Evolutionary conservation across 176 grass and related monocot species (phyloP).

Genomic region (Puya raimondii): DNA sequence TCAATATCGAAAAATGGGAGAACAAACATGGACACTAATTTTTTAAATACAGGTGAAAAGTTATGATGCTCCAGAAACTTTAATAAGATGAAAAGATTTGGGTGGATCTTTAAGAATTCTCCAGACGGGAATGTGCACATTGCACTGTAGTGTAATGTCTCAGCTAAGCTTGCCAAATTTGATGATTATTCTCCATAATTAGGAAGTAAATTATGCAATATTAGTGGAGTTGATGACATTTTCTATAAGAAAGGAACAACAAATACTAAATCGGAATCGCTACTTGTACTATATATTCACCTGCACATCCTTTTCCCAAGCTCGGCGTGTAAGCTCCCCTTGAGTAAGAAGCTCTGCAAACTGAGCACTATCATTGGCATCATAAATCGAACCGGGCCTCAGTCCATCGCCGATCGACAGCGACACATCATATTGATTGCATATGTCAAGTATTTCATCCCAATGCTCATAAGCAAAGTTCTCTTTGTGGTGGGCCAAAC

Average conservation of each 20-base stretch:
- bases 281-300: constrained; percentile 26
- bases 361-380: constrained; percentile 97
- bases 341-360: constrained; percentile 94
- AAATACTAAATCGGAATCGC: not conserved
- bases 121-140: too few species aligned
- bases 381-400: constrained; percentile 93
- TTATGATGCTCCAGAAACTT: too few species aligned
- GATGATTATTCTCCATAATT: too few species aligned
- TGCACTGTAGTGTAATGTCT: too few species aligned
- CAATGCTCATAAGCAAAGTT: constrained; percentile 99
- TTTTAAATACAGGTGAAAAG: too few species aligned
- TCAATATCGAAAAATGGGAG: too few species aligned
- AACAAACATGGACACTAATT: too few species aligned
- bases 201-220: too few species aligned
- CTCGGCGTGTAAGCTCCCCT: constrained; percentile 86
- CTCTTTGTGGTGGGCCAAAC: constrained; percentile 88
- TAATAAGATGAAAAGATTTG: too few species aligned
- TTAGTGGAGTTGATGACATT: not conserved
- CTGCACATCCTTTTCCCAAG: constrained; percentile 99
- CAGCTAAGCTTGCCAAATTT: too few species aligned
- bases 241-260: constrained; percentile 1
- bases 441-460: constrained; percentile 98
- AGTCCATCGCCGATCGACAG: constrained; percentile 93
- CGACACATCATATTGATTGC: constrained; percentile 91
- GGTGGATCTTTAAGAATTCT: too few species aligned